phyloP scores from a whole-genome alignment of 805 yeast species.

The Saccharomycopsis oosterbeekiorum region DNA sequence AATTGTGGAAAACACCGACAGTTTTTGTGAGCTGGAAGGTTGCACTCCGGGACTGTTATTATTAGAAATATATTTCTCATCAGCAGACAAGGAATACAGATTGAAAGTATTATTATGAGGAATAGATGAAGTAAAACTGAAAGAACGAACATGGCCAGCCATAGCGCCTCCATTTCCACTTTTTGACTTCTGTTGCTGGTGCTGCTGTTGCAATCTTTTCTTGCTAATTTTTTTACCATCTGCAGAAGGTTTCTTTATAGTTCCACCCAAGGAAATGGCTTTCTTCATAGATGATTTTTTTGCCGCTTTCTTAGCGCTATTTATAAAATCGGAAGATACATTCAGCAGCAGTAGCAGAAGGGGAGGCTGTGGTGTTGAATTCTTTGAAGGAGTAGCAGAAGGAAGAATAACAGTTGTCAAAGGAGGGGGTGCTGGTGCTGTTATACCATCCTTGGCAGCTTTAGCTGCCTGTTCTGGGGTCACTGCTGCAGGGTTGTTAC shows the following conservation, averaged over 20 bases:
- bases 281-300: background rate
- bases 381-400: background rate
- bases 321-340: background rate
- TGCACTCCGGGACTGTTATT: background rate
- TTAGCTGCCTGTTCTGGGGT: background rate
- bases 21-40: background rate
- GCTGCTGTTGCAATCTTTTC: background rate
- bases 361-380: background rate
- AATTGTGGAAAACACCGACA: conserved; percentile 1
- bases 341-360: background rate
- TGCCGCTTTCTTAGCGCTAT: background rate
- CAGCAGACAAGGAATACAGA: conserved; percentile 1
- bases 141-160: background rate
- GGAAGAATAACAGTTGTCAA: background rate
- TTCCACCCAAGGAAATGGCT: background rate
- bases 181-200: background rate
- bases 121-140: background rate
- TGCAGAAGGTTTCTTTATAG: background rate
- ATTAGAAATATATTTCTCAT: background rate
- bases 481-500: conserved; percentile 17
- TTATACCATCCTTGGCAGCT: background rate
- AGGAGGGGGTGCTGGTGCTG: conserved; percentile 8
- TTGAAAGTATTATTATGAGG: background rate
- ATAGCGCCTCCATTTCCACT: background rate
- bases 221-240: background rate